Evolutionary conservation across 2,329 filamentous ascomycete species (phyloP), one percentile per base, ranked within the genome.

Genomic region (Trichoderma aggressivum): DNA sequence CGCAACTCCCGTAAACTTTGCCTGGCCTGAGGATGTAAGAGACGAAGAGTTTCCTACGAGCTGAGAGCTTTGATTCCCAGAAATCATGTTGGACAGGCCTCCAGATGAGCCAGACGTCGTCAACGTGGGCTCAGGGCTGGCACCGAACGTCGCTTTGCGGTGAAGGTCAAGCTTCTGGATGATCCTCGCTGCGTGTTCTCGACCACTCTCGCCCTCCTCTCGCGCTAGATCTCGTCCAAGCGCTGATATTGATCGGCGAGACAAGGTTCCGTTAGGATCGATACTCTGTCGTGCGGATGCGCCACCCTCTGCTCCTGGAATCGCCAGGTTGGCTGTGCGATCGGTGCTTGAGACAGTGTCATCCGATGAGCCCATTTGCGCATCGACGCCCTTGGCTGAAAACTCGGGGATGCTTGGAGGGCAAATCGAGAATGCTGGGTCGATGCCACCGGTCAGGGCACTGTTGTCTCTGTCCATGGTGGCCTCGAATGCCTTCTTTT

Each of bases 131-230:
- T 85, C 83, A 10, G 79, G 77, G 28, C 80, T 82, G 24, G 82
- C 79, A 34, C 86, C 85, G 72, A 90, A 88, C 7, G 90, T 89
- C 47, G 90, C 86, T 78, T 95, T 97, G 74, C 95, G 90, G 80
- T 97, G 93, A 71, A 97, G 85, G 80, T 98, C 95, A 58, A 98
- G 87, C 80, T 94, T 97, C 79, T 97, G 93, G 79, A 98, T 98
- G 74, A 98, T 94, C 72, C 94, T 90, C 24, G 93, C 89, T 10
- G 93, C 92, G 79, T 96, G 94, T 72, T 97, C 94, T 73, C 92
- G 88, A 71, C 91, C 88, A 74, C 89, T 90, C 76, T 96, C 92
- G 34, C 90, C 89, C 56, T 95, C 93, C 76, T 91, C 89, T 72
- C 86, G 83, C n/a, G 81, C 83, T 14, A 87, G 75, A 58, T 85